These are phyloP conservation scores for Leishmania aethiopica DNA, from an alignment of 208 protist species.

Conservation along the genomic window DNA sequence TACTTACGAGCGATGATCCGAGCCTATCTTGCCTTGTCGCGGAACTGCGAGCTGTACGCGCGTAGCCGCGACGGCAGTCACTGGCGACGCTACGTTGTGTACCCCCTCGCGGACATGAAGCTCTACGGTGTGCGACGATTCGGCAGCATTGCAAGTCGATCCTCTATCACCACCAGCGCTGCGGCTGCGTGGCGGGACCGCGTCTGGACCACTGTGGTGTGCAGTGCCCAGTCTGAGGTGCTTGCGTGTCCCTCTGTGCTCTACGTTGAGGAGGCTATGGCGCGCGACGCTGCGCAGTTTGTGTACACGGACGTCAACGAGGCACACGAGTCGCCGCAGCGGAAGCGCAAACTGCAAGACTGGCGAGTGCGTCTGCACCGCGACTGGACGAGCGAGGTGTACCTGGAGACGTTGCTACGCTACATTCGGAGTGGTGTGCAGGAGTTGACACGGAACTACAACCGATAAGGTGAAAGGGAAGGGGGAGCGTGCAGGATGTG, in stretches of 20 bases:
- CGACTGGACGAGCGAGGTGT: constrained; percentile 66
- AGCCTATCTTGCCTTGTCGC: constrained; percentile 56
- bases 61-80: constrained; percentile 60
- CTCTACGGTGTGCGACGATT: constrained; percentile 54
- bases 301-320: constrained; percentile 42
- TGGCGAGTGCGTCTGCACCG: constrained; percentile 39
- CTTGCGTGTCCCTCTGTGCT: constrained; percentile 60
- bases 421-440: constrained; percentile 36
- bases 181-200: constrained; percentile 32
- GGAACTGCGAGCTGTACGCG: constrained; percentile 62
- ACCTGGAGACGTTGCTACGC: constrained; percentile 46
- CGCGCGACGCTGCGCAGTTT: constrained; percentile 30
- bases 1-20: constrained; percentile 61
- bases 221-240: constrained; percentile 65
- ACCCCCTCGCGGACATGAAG: constrained; percentile 54
- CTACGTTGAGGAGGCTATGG: constrained; percentile 54
- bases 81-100: constrained; percentile 44
- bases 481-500: background rate
- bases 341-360: constrained; percentile 21
- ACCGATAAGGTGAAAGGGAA: constrained; percentile 3
- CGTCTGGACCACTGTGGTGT: constrained; percentile 33
- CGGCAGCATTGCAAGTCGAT: background rate
- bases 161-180: background rate
- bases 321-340: constrained; percentile 24
- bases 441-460: constrained; percentile 35